Conservation (phyloP, 495 filamentous ascomycete genomes). For the Xylaria intraflava region DNA sequence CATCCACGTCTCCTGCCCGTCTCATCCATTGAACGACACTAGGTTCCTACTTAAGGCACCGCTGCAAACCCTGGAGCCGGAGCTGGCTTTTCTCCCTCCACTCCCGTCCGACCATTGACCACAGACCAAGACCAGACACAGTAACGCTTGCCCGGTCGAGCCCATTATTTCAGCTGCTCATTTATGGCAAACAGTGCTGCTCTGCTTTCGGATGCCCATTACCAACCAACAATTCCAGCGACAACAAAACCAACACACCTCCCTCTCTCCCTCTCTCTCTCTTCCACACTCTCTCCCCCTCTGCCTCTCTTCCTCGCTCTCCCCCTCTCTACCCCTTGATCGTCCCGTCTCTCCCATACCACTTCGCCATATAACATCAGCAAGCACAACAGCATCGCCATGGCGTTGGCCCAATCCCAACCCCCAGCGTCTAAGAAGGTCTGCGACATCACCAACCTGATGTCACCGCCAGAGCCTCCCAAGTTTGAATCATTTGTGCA, state of each 20-base stretch:
- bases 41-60: not conserved
- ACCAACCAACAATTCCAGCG: not conserved
- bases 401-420: slow-evolving; percentile 13
- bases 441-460: slow-evolving; percentile 51
- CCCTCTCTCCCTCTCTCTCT: not conserved
- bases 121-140: not conserved
- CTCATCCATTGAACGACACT: not conserved
- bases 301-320: not conserved
- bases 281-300: not conserved
- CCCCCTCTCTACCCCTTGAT: not conserved
- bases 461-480: slow-evolving; percentile 67
- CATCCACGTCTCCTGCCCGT: slow-evolving; percentile 24
- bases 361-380: not conserved
- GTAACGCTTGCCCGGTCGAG: not conserved
- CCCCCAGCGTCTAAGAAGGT: slow-evolving; percentile 23
- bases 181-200: not conserved
- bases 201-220: not conserved
- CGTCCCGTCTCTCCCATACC: slow-evolving; percentile 6
- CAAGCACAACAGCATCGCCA: slow-evolving; percentile 7
- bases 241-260: not conserved
- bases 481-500: slow-evolving; percentile 55
- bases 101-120: not conserved
- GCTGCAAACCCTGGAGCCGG: not conserved
- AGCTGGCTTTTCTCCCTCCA: not conserved
- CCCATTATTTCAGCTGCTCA: not conserved